phyloP scores from a whole-genome alignment of 768 basidiomycete genomes.

The Ephemerocybe angulata region DNA sequence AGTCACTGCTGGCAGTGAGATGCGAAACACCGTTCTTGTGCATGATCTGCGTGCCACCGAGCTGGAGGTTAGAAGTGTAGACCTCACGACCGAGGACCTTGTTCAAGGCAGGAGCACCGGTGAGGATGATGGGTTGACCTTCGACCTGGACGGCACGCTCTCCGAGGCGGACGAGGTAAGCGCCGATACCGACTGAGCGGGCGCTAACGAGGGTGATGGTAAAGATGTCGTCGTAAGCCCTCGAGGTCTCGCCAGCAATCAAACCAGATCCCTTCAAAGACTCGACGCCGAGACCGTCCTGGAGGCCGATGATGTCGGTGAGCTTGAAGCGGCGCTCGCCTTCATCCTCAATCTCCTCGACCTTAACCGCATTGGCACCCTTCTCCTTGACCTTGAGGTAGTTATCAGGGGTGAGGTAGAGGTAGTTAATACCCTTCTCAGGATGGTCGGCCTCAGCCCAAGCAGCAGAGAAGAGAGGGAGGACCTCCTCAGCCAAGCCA shows the following conservation, averaged over 20 bases:
- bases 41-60: conserved; percentile 99
- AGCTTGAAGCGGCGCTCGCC: conserved; percentile 92
- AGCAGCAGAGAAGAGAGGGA: conserved; percentile 84
- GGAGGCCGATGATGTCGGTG: conserved; percentile 94
- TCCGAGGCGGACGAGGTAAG: conserved; percentile 96
- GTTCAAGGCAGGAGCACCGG: conserved; percentile 94
- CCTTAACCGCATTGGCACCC: conserved; percentile 71
- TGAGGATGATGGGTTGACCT: conserved; percentile 98
- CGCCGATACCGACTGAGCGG: conserved; percentile 98
- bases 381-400: conserved; percentile 87
- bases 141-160: conserved; percentile 98
- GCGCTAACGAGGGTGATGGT: conserved; percentile 98
- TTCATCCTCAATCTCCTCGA: conserved; percentile 77
- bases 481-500: conserved; percentile 89
- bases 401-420: conserved; percentile 93
- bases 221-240: conserved; percentile 99
- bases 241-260: conserved; percentile 96
- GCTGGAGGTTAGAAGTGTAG: conserved; percentile 96
- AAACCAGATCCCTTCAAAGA: conserved; percentile 94
- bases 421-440: conserved; percentile 93
- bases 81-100: conserved; percentile 99
- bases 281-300: conserved; percentile 96
- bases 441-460: conserved; percentile 82
- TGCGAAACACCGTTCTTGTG: conserved; percentile 99
- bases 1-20: conserved; percentile 88